Conservation (phyloP, 495 filamentous ascomycete genomes). For the Hypoxylon intermedium region DNA sequence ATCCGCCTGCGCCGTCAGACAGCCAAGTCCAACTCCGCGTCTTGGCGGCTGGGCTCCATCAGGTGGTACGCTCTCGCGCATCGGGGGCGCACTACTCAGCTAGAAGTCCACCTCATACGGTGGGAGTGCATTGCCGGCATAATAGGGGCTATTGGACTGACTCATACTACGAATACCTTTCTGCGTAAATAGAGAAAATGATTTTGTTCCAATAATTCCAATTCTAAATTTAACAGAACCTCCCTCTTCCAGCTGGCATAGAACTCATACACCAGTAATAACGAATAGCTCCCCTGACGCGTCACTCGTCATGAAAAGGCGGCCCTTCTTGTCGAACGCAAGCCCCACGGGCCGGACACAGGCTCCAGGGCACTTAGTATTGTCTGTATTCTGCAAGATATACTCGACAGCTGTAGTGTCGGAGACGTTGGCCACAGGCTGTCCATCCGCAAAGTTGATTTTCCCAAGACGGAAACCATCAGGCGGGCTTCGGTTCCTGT, state of each 20-base stretch:
- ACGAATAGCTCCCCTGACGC: slow-evolving; percentile 58
- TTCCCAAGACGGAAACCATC: slow-evolving; percentile 58
- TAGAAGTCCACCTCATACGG: slow-evolving; percentile 46
- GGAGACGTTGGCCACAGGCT: slow-evolving; percentile 49
- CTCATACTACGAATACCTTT: neutral
- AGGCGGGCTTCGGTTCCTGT: slow-evolving; percentile 52
- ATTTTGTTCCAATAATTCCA: too few species aligned
- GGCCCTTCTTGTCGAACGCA: slow-evolving; percentile 54
- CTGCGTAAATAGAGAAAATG: neutral
- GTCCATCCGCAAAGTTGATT: slow-evolving; percentile 54
- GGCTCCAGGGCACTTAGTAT: slow-evolving; percentile 39
- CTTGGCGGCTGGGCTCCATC: slow-evolving; percentile 52
- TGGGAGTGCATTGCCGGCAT: slow-evolving; percentile 51
- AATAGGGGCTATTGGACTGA: neutral
- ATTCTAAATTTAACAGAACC: too few species aligned
- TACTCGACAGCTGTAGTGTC: slow-evolving; percentile 52
- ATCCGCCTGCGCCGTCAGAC: slow-evolving; percentile 34
- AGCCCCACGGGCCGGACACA: slow-evolving; percentile 62
- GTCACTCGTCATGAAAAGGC: slow-evolving; percentile 59
- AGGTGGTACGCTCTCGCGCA: slow-evolving; percentile 52
- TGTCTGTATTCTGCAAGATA: slow-evolving; percentile 55
- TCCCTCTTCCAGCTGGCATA: too few species aligned
- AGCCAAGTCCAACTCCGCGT: slow-evolving; percentile 42
- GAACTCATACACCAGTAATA: slow-evolving; percentile 44
- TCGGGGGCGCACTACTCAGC: slow-evolving; percentile 51